These are phyloP conservation scores for Xylaria polymorpha DNA, from an alignment of 2,329 filamentous ascomycete species.

Conservation along the genomic window DNA sequence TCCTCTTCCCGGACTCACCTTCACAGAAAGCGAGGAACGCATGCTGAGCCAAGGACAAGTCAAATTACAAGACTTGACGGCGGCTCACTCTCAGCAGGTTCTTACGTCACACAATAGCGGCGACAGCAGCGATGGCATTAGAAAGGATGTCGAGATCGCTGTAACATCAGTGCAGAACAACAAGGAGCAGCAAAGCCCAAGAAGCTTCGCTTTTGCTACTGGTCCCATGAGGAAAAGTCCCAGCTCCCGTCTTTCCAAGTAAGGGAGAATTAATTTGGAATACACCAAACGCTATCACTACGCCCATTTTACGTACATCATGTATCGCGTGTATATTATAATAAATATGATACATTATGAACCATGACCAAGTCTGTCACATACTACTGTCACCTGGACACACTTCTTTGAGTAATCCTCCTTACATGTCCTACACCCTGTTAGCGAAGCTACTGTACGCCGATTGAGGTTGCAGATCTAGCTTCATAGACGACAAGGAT, in stretches of 20 bases:
- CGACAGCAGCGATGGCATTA: constrained; percentile 30
- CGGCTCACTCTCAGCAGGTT: background rate
- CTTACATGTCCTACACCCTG: no score
- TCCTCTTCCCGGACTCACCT: constrained; percentile 53
- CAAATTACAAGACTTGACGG: constrained; percentile 50
- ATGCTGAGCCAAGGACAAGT: constrained; percentile 54
- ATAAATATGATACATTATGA: background rate
- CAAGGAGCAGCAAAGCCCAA: constrained; percentile 13
- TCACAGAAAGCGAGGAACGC: constrained; percentile 57
- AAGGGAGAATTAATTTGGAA: background rate
- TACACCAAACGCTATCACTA: no score
- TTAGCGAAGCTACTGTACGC: no score
- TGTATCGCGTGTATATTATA: background rate
- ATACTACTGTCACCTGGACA: no score
- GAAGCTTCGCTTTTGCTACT: constrained; percentile 22
- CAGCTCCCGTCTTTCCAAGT: constrained; percentile 16
- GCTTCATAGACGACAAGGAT: no score
- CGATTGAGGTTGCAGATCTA: no score
- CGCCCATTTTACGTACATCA: background rate
- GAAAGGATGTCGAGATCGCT: constrained; percentile 36
- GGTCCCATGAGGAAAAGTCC: constrained; percentile 28
- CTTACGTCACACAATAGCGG: background rate
- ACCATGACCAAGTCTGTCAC: no score
- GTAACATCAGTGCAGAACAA: constrained; percentile 30
- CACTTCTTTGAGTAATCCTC: no score